Conservation (phyloP, 441 rosid species). For the Erodium chrysanthum region DNA sequence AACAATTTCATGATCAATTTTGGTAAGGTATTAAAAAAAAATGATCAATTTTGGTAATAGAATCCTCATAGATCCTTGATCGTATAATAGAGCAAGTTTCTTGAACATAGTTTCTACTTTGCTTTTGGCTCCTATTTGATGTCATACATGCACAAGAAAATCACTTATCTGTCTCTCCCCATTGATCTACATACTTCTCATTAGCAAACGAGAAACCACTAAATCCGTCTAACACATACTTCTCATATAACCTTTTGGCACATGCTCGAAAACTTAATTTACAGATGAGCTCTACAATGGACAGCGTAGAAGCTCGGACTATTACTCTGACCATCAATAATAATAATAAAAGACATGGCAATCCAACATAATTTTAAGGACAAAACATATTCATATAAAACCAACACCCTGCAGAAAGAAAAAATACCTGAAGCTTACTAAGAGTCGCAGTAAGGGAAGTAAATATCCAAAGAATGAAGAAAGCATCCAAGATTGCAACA, state of each 20-base stretch:
- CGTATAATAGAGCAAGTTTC: no score
- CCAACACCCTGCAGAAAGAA: background rate
- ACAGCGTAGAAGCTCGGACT: background rate
- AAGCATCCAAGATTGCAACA: slow-evolving; percentile 82
- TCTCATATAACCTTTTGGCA: background rate
- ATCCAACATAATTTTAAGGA: background rate
- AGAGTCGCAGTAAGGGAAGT: slow-evolving; percentile 82
- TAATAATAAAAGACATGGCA: background rate
- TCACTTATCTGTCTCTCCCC: no score
- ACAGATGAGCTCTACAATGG: background rate
- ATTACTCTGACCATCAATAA: background rate
- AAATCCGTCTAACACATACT: background rate
- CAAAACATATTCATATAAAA: background rate
- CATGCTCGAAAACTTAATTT: background rate
- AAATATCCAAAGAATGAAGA: slow-evolving; percentile 91
- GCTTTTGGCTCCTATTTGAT: no score
- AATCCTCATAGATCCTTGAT: no score
- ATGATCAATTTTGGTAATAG: no score
- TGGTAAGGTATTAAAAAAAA: no score
- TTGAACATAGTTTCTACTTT: no score
- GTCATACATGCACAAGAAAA: no score
- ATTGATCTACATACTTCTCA: no score
- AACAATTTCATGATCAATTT: no score
- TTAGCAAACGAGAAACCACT: no score
- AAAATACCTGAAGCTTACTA: slow-evolving; percentile 78